Conservation (phyloP, 805 yeast species). For the Teunomyces barrocoloradensis region DNA sequence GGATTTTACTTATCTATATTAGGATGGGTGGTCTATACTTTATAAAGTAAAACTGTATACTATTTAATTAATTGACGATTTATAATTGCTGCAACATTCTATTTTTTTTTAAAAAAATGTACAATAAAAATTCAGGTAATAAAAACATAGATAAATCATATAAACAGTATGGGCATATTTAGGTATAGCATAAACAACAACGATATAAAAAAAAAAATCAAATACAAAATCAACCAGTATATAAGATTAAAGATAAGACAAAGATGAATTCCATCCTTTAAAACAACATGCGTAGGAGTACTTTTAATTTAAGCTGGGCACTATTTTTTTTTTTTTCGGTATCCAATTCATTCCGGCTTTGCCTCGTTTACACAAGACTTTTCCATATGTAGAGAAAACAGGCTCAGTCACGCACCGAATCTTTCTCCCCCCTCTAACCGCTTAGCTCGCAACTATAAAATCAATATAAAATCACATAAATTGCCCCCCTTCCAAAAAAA, state of each 20-base stretch:
- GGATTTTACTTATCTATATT: constrained; percentile 33
- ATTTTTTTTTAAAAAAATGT: no score
- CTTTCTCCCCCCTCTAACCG: neutral
- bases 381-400: neutral
- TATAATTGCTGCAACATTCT: neutral
- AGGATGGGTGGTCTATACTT: neutral
- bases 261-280: neutral
- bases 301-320: neutral
- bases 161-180: no score
- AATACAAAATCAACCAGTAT: no score
- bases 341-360: neutral
- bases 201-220: no score
- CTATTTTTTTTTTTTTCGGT: neutral
- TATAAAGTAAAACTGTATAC: no score
- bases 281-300: constrained; percentile 15
- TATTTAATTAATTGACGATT: neutral
- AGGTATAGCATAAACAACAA: no score
- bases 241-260: neutral
- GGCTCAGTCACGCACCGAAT: neutral
- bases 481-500: neutral
- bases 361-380: neutral
- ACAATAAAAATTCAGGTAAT: no score
- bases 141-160: no score
- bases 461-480: neutral
- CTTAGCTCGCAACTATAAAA: neutral